Evolutionary conservation across 2,329 filamentous ascomycete genomes (phyloP), one percentile per base, ranked within the genome.

Genomic region (Rhynchosporium graminicola): DNA sequence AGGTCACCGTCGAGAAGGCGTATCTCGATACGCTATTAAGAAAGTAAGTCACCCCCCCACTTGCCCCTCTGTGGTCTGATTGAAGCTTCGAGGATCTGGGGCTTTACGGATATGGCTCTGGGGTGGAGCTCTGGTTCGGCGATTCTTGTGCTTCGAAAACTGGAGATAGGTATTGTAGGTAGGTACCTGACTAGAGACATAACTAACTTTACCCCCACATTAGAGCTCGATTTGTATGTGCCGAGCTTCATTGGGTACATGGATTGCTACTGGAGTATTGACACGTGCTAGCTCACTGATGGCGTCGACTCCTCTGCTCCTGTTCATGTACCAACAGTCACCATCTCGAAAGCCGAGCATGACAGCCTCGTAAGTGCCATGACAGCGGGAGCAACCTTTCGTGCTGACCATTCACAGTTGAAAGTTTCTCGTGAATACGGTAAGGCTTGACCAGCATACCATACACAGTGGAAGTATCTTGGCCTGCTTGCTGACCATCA

Each of bases 1-100:
- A 79, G 67, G 81, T 88, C 57, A 87, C 84, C 9, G 80, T 88
- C 67, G 83, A 84, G 65, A 84, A 81, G 70, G 74, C 76, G 56
- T 84, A 88, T 75, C 84, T 88, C 68, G 82, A 88, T 69, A 83
- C 84, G 62, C 77, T 89, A 52, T 71, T 87, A 59, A 80, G 82
- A 72, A 82, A 84, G 87, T 89, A 75, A 77, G 81, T 50, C 43
- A 12, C 40, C 28, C 36, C 15, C 46, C 28, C 40, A 28, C 59
- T 61, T 64, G 52, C 38, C n/a, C 52, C 55, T 20, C 20, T 20
- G 20, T 20, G 20, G 20, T 20, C 20, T 20, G 20, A 20, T 20
- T 20, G 20, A 20, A 20, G 20, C 20, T 20, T 20, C 20, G 20
- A 20, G 20, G 20, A 20, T 20, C 20, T 20, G 20, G 20, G 1